These are phyloP conservation scores for Hura crepitans DNA, from an alignment of 441 rosid genomes.

Conservation along the genomic window DNA sequence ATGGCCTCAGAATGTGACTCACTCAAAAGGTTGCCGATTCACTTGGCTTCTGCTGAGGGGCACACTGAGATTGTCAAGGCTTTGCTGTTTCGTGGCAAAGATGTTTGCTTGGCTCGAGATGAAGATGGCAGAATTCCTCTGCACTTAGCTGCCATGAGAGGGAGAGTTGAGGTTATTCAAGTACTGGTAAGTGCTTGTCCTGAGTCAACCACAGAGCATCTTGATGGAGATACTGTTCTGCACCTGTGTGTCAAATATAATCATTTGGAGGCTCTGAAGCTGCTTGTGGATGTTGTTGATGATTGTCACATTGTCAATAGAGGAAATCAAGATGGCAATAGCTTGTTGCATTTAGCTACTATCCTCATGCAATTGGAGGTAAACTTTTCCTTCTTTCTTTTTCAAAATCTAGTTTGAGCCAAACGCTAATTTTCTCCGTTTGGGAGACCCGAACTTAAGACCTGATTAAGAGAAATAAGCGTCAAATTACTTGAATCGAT, in stretches of 20 bases:
- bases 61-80: conserved; percentile 26
- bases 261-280: conserved; percentile 15
- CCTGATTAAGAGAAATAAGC: too few species aligned
- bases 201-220: conserved; percentile 1
- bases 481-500: too few species aligned
- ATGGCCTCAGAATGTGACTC: conserved; percentile 24
- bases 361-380: background rate
- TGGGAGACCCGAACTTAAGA: too few species aligned
- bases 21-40: conserved; percentile 26
- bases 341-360: conserved; percentile 8
- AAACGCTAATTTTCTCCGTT: too few species aligned
- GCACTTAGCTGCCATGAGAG: conserved; percentile 36
- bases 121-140: conserved; percentile 33
- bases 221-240: conserved; percentile 17
- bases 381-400: too few species aligned
- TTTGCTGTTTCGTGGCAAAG: conserved; percentile 25
- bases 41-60: conserved; percentile 33
- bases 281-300: background rate
- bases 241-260: conserved; percentile 20
- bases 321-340: conserved; percentile 13
- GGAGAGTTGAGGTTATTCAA: conserved; percentile 20
- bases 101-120: conserved; percentile 18
- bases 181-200: conserved; percentile 24
- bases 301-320: background rate
- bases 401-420: too few species aligned